Evolutionary conservation across 805 yeast species (phyloP).

Genomic region (Metschnikowia rubicola): DNA sequence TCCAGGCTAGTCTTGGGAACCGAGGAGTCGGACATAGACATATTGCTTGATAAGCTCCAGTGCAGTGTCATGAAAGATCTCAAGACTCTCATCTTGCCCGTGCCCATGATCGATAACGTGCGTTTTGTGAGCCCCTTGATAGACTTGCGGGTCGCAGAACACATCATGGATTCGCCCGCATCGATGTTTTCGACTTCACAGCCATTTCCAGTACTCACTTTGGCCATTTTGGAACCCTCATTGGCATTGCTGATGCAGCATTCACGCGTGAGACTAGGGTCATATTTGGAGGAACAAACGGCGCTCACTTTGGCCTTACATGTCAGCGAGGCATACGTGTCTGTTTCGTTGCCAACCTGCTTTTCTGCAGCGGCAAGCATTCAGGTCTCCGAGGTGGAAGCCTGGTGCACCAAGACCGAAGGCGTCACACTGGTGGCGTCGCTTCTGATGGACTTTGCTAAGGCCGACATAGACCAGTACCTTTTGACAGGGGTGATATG

Average conservation of each 20-base stretch:
- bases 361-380: constrained; percentile 11
- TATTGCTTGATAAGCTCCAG: constrained; percentile 64
- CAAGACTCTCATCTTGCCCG: constrained; percentile 27
- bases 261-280: constrained; percentile 8
- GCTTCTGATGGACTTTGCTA: constrained; percentile 7
- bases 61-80: constrained; percentile 50
- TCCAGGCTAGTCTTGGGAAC: constrained; percentile 34
- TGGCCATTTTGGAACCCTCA: constrained; percentile 35
- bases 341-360: constrained; percentile 23
- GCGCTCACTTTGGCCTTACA: constrained; percentile 29
- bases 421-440: constrained; percentile 10
- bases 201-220: constrained; percentile 22
- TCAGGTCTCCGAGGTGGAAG: constrained; percentile 31
- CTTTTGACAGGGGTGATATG: constrained; percentile 24
- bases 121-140: constrained; percentile 48
- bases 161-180: constrained; percentile 18
- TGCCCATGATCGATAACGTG: constrained; percentile 38
- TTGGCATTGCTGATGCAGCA: constrained; percentile 26
- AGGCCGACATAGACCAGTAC: constrained; percentile 17
- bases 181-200: constrained; percentile 29
- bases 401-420: constrained; percentile 29
- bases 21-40: constrained; percentile 39
- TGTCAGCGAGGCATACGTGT: constrained; percentile 23
- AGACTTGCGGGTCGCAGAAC: constrained; percentile 36
- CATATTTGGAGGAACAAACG: constrained; percentile 9